Evolutionary conservation across 2,329 filamentous ascomycete genomes (phyloP), one percentile per base, ranked within the genome.

Genomic region (Colletotrichum limetticola): DNA sequence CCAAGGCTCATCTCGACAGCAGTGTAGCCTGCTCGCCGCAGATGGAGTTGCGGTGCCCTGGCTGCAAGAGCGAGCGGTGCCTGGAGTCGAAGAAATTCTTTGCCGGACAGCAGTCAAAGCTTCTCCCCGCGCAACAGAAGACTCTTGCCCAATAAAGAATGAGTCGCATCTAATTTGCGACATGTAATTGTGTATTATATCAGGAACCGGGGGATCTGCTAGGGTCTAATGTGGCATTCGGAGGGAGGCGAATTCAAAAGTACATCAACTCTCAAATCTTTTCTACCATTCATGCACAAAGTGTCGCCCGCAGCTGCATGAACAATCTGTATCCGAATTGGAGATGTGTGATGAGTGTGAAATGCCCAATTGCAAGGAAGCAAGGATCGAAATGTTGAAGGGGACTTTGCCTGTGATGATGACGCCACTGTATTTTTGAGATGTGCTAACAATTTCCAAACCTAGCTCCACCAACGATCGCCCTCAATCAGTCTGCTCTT

Each of bases 31-130:
- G 94, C 81, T 97, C 94, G 35, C 86, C 86, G 69, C 97, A 98
- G 84, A 95, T 99, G 94, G 91, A 91, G 9, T 84, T 99, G 77
- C 91, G 97, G 77, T 99, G 97, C 84, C 97, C 97, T 2, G 95
- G 94, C 6, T 99, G 97, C 85, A 95, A 91, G 83, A 98, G 94
- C 80, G 94, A 97, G 79, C 90, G 92, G 78, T 99, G 97, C 83
- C 83, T 92, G 67, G 95, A 95, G 83, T 92, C 91, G 65, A 93
- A 93, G 83, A 90, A 88, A 77, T 92, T 92, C 81, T 93, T 92
- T 79, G 87, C 87, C 7, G 79, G 79, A 61, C 82, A 84, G 74
- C 58, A 74, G 22, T 57, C 61, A 4, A 73, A 53, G 22, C 56
- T 73, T 22, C 56, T 64, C 19, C 32, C 55, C 5, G 14, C 60